Base-by-base conservation (phyloP, 2,329 filamentous ascomycete species). In the Stagonosporopsis tanaceti region DNA sequence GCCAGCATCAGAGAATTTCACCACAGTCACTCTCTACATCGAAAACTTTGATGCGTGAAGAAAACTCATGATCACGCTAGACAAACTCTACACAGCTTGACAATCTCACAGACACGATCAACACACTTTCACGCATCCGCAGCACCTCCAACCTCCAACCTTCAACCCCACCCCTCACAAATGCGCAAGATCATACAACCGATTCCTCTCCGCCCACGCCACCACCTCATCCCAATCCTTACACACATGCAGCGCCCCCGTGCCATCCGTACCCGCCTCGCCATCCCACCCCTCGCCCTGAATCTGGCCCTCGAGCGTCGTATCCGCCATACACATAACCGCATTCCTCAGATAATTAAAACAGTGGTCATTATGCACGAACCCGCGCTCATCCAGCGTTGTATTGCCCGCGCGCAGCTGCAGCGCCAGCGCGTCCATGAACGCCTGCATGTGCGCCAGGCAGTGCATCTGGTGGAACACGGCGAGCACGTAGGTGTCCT, bases 311-410 rank as follows among this genome's bases (percentile, higher is more conserved):
- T 72, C 69, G 1, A 72, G 53, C 24, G 67, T 63, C 35, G 65
- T 67, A 53, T 72, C 67, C 6, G 65, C 68, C 28, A 44, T 54
- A 34, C 68, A 72, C 61, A 69, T 61, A 12, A 71, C 45, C 9
- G 67, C 63, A 40, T 69, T 68, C 27, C 67, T 51, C 28, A 72
- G 28, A 41, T 72, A 72, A 34, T 70, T 65, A 45, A 71, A 65
- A 47, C 69, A 72, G 37, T 72, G 69, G 34, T 70, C 67, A 34
- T 68, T 70, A 28, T 72, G 69, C 38, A 50, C 50, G n/a, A 70
- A 46, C 28, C 54, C 40, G 6, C 58, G 53, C 32, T 72, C 66
- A 9, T 64, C 55, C 1, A 66, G 27, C n/a, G 48, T 48, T 4
- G 30, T 45, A 27, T 67, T 64, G 7, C 51, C 58, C 20, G 60